Base-by-base conservation (phyloP, 2,329 filamentous ascomycete species). In the Pyrenophora teres region DNA sequence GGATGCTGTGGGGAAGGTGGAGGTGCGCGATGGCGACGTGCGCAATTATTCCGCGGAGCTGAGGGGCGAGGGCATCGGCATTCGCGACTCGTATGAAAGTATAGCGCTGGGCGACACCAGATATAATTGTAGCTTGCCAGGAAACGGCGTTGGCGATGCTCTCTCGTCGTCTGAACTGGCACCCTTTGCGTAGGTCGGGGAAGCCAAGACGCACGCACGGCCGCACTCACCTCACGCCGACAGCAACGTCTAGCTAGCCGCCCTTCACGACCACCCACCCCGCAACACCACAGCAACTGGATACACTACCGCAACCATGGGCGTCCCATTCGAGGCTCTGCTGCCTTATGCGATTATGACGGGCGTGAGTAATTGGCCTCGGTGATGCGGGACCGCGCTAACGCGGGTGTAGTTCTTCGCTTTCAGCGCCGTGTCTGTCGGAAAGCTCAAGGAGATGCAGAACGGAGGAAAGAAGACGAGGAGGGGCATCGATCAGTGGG, bases 241-340 rank as follows among this genome's bases (percentile, higher is more conserved):
- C 54, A 56, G 52, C 59, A n/a, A 59, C 58, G 44, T 47, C 56
- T 43, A 58, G 37, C 58, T 46, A 37, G 49, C 40, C 40, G 45
- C 46, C 36, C 38, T 50, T 47, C 40, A 46, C 50, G 48, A 53
- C 44, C 59, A 46, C 43, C 55, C 50, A 59, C 57, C 54, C 57
- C 54, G 51, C 61, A 55, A 57, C 59, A 56, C 52, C 53, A 58
- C 59, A 49, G 51, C 65, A 40, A 46, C 56, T 52, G 50, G 30
- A 50, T 58, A 56, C 56, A 65, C 68, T 50, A 54, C 62, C 57
- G 64, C 68, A 71, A 78, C 59, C 60, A 86, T 86, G 85, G 83
- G 83, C 74, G 82, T 87, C 57, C 85, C 85, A 38, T 87, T 87
- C 72, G 85, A 87, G 76, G 81, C 84, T 60, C 74, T 87, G 61